These are phyloP conservation scores for Chytriomyces confervae DNA, from an alignment of 192 early-diverging fungal species.

Conservation along the genomic window DNA sequence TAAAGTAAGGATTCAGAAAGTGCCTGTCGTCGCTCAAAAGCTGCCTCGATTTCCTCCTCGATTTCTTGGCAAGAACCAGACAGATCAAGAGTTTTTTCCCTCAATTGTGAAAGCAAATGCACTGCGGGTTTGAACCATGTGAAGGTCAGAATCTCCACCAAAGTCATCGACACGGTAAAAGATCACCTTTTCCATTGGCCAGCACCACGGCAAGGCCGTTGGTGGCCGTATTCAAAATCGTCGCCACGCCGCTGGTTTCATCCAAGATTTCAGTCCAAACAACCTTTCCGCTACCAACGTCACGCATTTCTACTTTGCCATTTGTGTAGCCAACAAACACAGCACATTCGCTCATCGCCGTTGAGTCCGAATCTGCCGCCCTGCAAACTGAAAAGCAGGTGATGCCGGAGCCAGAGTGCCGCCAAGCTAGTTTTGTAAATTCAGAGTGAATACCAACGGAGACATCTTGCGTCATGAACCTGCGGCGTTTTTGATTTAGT, in stretches of 20 bases:
- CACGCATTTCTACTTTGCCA: slow-evolving; percentile 11
- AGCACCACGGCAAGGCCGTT: neutral
- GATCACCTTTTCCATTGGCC: neutral
- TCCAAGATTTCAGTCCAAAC: slow-evolving; percentile 15
- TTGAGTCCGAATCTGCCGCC: neutral
- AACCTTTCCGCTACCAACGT: neutral
- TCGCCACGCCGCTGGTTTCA: neutral
- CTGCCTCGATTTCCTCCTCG: neutral
- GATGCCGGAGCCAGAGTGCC: neutral
- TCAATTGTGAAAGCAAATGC: neutral
- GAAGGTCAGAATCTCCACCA: neutral
- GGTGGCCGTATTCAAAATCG: neutral
- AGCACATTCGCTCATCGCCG: neutral
- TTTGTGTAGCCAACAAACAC: slow-evolving; percentile 21
- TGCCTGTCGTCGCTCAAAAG: neutral
- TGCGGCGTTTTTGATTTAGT: neutral
- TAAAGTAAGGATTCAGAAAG: neutral
- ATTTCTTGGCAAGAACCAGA: neutral
- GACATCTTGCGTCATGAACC: slow-evolving; percentile 5
- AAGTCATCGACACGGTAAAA: neutral
- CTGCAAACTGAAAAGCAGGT: slow-evolving; percentile 7
- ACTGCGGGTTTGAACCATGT: neutral
- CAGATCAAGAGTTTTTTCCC: no score
- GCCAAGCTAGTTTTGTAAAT: neutral
- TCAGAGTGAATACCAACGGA: slow-evolving; percentile 1